Conservation (phyloP, 164 flowering plant species). For the Vitis cinerea region DNA sequence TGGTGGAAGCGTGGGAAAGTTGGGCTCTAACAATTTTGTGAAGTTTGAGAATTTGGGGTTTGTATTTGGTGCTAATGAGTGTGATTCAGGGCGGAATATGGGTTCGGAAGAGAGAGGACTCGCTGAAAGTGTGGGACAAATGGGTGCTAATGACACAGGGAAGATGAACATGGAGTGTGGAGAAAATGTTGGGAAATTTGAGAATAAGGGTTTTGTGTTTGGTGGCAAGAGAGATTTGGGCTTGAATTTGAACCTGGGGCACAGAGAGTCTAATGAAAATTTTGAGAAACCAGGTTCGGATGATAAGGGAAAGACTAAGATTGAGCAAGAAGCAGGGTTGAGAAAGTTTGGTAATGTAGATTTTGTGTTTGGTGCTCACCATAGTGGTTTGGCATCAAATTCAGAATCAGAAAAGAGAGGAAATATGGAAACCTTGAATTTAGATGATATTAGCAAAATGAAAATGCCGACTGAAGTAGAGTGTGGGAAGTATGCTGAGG, state of each 20-base stretch:
- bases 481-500: slow-evolving; percentile 8
- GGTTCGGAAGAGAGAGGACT: slow-evolving; percentile 6
- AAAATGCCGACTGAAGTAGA: background rate
- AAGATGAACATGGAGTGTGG: background rate
- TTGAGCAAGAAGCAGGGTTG: too few species aligned
- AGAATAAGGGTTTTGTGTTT: slow-evolving; percentile 22
- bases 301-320: too few species aligned
- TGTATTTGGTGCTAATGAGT: slow-evolving; percentile 20
- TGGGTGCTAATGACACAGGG: background rate
- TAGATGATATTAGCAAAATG: background rate
- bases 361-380: slow-evolving; percentile 16
- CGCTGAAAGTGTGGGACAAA: background rate
- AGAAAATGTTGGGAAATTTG: slow-evolving; percentile 7
- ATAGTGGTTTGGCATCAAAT: background rate
- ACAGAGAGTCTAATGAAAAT: too few species aligned
- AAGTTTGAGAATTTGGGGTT: slow-evolving; percentile 3
- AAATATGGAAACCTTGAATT: background rate
- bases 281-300: too few species aligned
- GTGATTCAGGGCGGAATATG: background rate
- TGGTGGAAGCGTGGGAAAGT: background rate
- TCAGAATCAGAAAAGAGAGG: background rate
- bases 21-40: background rate
- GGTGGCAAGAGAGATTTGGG: slow-evolving; percentile 2
- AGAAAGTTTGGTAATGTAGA: slow-evolving; percentile 5
- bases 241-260: background rate